These are phyloP conservation scores for Penicillium angulare DNA, from an alignment of 495 filamentous ascomycete genomes.

Conservation along the genomic window DNA sequence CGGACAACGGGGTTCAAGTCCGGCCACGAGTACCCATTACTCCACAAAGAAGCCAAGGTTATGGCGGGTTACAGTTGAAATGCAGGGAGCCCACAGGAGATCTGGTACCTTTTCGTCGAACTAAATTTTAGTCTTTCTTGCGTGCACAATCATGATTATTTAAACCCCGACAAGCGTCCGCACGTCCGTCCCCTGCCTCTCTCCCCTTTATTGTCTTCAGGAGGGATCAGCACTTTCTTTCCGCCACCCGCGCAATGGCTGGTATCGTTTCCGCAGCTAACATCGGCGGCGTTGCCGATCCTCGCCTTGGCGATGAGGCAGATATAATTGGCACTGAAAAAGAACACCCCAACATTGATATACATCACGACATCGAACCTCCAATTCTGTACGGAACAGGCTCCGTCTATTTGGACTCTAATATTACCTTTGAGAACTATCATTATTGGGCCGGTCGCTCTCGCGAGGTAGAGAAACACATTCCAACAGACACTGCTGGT, in stretches of 20 bases:
- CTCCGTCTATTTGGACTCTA: slow-evolving; percentile 21
- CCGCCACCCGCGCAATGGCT: slow-evolving; percentile 4
- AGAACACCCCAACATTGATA: slow-evolving; percentile 9
- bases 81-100: too few species aligned
- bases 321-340: slow-evolving; percentile 15
- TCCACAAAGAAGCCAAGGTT: background rate
- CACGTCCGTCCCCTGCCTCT: background rate
- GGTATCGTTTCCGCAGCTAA: slow-evolving; percentile 14
- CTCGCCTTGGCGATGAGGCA: slow-evolving; percentile 12
- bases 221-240: background rate
- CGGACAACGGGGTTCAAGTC: background rate
- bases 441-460: slow-evolving; percentile 30
- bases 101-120: background rate
- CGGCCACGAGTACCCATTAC: slow-evolving; percentile 1
- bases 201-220: background rate
- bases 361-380: slow-evolving; percentile 11
- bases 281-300: slow-evolving; percentile 14
- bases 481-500: slow-evolving; percentile 11
- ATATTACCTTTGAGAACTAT: slow-evolving; percentile 34
- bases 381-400: slow-evolving; percentile 2
- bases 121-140: background rate
- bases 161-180: background rate
- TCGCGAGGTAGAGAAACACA: slow-evolving; percentile 20
- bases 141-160: background rate
- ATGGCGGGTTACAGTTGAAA: background rate